Evolutionary conservation across 129 eudicot species (phyloP), one percentile per base, ranked within the genome.

Genomic region (Erigeron canadensis): DNA sequence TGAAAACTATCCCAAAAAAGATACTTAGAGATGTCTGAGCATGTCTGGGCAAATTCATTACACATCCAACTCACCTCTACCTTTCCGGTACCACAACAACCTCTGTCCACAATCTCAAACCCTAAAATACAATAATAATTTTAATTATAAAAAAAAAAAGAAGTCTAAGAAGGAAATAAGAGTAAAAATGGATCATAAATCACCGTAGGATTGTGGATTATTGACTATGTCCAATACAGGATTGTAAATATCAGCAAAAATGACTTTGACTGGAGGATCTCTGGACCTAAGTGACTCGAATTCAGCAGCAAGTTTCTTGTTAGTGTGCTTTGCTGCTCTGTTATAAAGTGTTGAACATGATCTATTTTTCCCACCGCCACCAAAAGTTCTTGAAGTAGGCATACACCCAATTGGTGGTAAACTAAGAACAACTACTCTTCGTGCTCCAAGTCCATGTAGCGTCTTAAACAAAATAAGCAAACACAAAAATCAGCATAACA

Each of bases 1-100:
- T 89, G 91, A 77, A 83, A 86, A 69, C 91, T 84, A 61, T 89
- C 96, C 91, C 91, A 89, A 6, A 86, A 89, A 22, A 89, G 77
- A 53, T 81, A 82, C 0, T 86, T 68, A 0, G 76, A 72, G 7
- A 70, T 74, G 59, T 86, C 64, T 0, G 82, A 19, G 58, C 95
- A 87, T 1, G 84, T 70, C 18, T 15, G 63, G 21, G 48, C 81
- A 44, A 76, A 39, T 7, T 22, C 53, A 37, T 76, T 76, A 62
- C 95, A 87, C 34, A 85, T 57, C 68, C 75, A 80, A 1, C 87
- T 80, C 7, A 87, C 90, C 68, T 87, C 95, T 18, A 87, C 69
- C 34, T 72, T 57, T 58, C 95, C 95, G 0, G 90, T 82, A 63
- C 95, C 95, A 72, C 95, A 87, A 65, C 95, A 87, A 2, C 95